Conservation (phyloP, 2,329 filamentous ascomycete species). For the Chrysosporium queenslandicum region DNA sequence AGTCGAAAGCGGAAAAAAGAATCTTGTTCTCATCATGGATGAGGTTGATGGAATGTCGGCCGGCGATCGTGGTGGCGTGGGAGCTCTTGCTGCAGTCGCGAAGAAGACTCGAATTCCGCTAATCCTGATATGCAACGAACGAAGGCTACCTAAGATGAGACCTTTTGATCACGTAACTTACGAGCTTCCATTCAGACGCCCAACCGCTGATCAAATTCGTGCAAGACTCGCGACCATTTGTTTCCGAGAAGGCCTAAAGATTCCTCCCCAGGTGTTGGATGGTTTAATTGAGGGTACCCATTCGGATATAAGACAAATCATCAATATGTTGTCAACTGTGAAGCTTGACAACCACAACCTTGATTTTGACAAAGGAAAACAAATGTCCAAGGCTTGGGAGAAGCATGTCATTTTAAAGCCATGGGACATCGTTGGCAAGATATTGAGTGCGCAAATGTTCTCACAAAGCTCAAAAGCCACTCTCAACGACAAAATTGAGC, state of each 20-base stretch:
- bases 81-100: slow-evolving; percentile 84
- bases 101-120: slow-evolving; percentile 91
- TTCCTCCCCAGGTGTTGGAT: slow-evolving; percentile 74
- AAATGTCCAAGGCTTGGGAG: slow-evolving; percentile 97
- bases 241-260: slow-evolving; percentile 78
- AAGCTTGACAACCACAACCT: slow-evolving; percentile 76
- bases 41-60: slow-evolving; percentile 99
- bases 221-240: slow-evolving; percentile 92
- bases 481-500: slow-evolving; percentile 92
- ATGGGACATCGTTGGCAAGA: slow-evolving; percentile 94
- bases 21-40: slow-evolving; percentile 94
- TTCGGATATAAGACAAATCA: slow-evolving; percentile 92
- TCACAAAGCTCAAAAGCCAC: slow-evolving; percentile 71
- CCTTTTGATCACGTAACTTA: slow-evolving; percentile 81
- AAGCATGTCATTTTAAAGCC: slow-evolving; percentile 95
- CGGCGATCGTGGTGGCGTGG: slow-evolving; percentile 89
- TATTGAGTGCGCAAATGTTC: slow-evolving; percentile 81
- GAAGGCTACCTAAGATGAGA: slow-evolving; percentile 90
- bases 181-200: slow-evolving; percentile 78
- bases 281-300: slow-evolving; percentile 90
- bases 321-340: slow-evolving; percentile 95
- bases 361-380: slow-evolving; percentile 74
- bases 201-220: slow-evolving; percentile 81
- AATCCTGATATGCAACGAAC: slow-evolving; percentile 96
- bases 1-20: slow-evolving; percentile 74